Base-by-base conservation (phyloP, 805 yeast species). In the Candida chilensis region DNA sequence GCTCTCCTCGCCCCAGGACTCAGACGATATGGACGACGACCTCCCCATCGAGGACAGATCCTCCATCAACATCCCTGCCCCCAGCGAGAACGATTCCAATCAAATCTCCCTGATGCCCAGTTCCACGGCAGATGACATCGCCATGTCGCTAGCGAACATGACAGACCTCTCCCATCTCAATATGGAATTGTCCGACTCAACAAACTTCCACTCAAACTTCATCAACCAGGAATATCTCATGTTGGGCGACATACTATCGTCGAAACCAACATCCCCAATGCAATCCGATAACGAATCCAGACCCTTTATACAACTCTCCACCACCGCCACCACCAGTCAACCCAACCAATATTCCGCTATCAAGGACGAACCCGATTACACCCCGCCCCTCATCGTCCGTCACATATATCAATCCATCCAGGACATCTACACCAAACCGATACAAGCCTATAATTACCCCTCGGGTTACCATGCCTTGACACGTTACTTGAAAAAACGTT, bases 381-480 rank as follows among this genome's bases (percentile, higher is more conserved):
- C 75, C 3, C 65, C 78, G 3, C 83, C 83, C 5, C 46, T 75
- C 34, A 59, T 69, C 9, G 58, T 74, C 33, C 65, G 78, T 36
- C 77, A 75, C 44, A 53, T 73, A 11, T 71, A 73, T 36, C 51
- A 71, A 60, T 50, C 69, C 27, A 67, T 48, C 44, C 74, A 35
- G 54, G 76, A 60, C 59, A 71, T 59, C 48, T 73, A 52, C 54
- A 52, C 55, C 32, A 68, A 48, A 52, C 66, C 42, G 40, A 52
- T 57, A 31, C 62, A 62, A 31, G 67, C 76, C 30, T 76, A 72
- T 41, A 75, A 74, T 37, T 76, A 76, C 44, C 80, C 84, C 3
- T 66, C 61, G 37, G 74, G 75, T 30, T 76, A 74, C 45, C 83
- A 76, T 48, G 69, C 70, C 16, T 58, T 76, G 32, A 74, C 78